Evolutionary conservation across 345 rosid species (phyloP).

Genomic region (Gossypium herbaceum): DNA sequence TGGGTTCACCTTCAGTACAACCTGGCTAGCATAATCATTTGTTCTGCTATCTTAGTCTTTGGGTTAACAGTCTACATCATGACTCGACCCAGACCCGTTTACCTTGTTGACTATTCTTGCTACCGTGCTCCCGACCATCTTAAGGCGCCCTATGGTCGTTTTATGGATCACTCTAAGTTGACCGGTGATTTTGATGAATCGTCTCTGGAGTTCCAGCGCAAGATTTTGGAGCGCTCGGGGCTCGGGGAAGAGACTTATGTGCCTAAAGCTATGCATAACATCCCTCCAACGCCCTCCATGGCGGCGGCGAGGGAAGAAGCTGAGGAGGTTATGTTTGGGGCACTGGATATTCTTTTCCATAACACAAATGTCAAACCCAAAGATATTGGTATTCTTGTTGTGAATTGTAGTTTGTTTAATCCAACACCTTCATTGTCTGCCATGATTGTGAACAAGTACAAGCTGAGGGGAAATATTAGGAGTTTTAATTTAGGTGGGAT

Average conservation of each 20-base stretch:
- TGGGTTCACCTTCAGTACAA: constrained; percentile 56
- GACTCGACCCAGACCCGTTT: constrained; percentile 53
- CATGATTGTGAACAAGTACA: constrained; percentile 61
- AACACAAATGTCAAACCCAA: constrained; percentile 52
- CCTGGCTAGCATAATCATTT: constrained; percentile 39
- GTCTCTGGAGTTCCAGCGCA: constrained; percentile 58
- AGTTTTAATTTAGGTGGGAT: constrained; percentile 68
- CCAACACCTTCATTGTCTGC: constrained; percentile 73
- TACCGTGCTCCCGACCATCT: constrained; percentile 40
- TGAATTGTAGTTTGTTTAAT: constrained; percentile 74
- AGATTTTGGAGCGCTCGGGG: constrained; percentile 65
- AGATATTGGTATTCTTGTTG: constrained; percentile 68
- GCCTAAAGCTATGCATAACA: constrained; percentile 47
- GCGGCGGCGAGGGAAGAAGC: constrained; percentile 61
- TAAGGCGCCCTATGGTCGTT: constrained; percentile 33
- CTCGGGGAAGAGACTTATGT: constrained; percentile 68
- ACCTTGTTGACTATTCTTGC: constrained; percentile 44
- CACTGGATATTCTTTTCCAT: constrained; percentile 46
- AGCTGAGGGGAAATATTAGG: constrained; percentile 52
- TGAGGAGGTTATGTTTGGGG: constrained; percentile 61
- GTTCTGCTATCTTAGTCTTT: constrained; percentile 43
- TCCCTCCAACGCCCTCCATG: constrained; percentile 56
- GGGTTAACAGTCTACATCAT: constrained; percentile 45
- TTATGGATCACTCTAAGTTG: constrained; percentile 48
- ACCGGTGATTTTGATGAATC: constrained; percentile 57